Evolutionary conservation across 2,329 filamentous ascomycete genomes (phyloP), one percentile per base, ranked within the genome.

Genomic region (Alternaria postmessia): DNA sequence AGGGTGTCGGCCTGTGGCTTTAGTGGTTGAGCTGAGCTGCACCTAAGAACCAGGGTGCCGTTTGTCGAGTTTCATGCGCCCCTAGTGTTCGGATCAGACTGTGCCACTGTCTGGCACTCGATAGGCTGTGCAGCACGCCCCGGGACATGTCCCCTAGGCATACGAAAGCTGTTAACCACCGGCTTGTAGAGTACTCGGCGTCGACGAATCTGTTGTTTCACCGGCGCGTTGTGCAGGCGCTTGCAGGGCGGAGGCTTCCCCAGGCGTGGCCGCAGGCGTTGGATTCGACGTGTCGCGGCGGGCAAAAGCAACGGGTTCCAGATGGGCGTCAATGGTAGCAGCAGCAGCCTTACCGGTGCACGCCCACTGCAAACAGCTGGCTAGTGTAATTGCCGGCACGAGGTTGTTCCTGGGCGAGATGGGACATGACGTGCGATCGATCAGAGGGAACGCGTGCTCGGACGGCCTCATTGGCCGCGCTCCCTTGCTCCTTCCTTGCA

Each of bases 401-500:
- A 65, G 67, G 60, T 55, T 62, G 61, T 62, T 60, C 67, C 65
- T 65, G 57, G 62, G 39, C 48, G 22, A 36, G 41, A 48, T 46
- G 48, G 64, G 60, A 14, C 61, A 64, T 67, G 66, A 66, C 64
- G 65, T 66, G 66, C 63, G 51, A 57, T 59, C 51, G 52, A 63
- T 54, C 57, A 47, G 57, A 62, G 61, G 26, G 62, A 65, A 70
- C 66, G 64, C 68, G 67, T 65, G 51, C 30, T 56, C 32, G 18
- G 48, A 38, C 47, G 38, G 48, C 52, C 39, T 65, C 30, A 74
- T 74, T 74, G 70, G 73, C 56, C 54, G 26, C 28, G 20, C 14
- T 54, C 54, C 66, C 62, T 62, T 66, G 67, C 67, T 54, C 65
- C 68, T 73, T 66, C 72, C 70, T 72, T 73, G 71, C 71, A 42